phyloP scores from a whole-genome alignment of 177 flowering plant genomes.

The Telopea speciosissima region DNA sequence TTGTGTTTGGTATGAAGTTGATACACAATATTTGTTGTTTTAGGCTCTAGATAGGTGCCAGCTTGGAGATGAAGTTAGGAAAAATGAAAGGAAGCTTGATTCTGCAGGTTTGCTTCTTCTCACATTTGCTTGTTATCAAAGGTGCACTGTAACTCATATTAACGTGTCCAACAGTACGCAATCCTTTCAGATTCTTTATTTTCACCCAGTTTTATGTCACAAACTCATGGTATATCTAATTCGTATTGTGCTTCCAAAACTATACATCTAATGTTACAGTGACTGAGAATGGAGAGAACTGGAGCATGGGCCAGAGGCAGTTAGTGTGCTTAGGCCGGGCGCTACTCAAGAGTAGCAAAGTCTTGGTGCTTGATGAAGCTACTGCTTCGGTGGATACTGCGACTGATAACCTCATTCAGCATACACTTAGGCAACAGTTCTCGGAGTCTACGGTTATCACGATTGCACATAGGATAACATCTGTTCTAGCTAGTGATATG shows the following conservation, averaged over 20 bases:
- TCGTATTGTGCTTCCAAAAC: background rate
- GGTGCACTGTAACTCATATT: background rate
- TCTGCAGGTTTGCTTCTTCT: constrained; percentile 23
- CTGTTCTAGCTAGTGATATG: constrained; percentile 49
- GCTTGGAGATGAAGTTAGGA: constrained; percentile 39
- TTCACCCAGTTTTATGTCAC: background rate
- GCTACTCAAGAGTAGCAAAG: constrained; percentile 40
- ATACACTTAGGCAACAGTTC: constrained; percentile 37
- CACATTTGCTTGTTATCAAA: background rate
- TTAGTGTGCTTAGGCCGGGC: constrained; percentile 41
- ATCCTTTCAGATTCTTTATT: background rate
- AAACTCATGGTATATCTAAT: background rate
- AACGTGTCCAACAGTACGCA: background rate
- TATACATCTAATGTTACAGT: constrained; percentile 19
- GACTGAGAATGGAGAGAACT: constrained; percentile 45
- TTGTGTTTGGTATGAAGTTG: background rate
- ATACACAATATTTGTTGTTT: constrained; percentile 7
- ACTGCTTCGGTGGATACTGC: constrained; percentile 63
- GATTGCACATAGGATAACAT: constrained; percentile 56
- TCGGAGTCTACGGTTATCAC: constrained; percentile 43
- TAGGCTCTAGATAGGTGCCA: constrained; percentile 44
- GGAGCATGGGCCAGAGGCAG: constrained; percentile 50
- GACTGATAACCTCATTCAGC: constrained; percentile 47
- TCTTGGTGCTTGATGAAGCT: constrained; percentile 63
- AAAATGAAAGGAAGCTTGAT: constrained; percentile 35